A percentile compares a stretch with the other conserved stretches of the same genome.
These are phyloP conservation scores for Furcasterigmium sp. DNA, from an alignment of 2,329 filamentous ascomycete genomes.

Conservation along the genomic window DNA sequence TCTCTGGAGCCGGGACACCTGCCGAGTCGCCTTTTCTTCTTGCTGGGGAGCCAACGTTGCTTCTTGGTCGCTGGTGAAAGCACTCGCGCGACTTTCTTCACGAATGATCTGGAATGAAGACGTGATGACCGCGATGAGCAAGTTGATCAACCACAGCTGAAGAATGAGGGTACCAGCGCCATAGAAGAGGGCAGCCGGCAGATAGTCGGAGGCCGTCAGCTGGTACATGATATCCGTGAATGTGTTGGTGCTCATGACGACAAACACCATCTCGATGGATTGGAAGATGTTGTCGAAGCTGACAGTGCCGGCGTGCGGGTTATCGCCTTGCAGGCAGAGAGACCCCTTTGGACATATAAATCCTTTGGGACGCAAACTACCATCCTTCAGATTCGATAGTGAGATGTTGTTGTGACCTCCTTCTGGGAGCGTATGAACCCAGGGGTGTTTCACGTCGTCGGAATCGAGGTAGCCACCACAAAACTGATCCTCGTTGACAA, in stretches of 20 bases:
- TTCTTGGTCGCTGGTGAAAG: slow-evolving; percentile 75
- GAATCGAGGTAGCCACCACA: slow-evolving; percentile 67
- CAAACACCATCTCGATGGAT: slow-evolving; percentile 90
- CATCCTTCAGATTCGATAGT: slow-evolving; percentile 42
- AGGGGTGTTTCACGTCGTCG: slow-evolving; percentile 47
- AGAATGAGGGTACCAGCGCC: slow-evolving; percentile 77
- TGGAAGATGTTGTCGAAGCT: slow-evolving; percentile 94
- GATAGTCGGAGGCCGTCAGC: slow-evolving; percentile 85
- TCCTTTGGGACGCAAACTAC: slow-evolving; percentile 63
- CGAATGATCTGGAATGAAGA: slow-evolving; percentile 97
- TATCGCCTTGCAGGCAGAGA: slow-evolving; percentile 71
- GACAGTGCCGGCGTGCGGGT: slow-evolving; percentile 79
- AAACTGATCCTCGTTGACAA: slow-evolving; percentile 64
- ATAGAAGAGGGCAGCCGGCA: slow-evolving; percentile 76
- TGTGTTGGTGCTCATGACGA: slow-evolving; percentile 97
- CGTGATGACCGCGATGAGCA: slow-evolving; percentile 93
- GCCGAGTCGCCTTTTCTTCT: slow-evolving; percentile 22
- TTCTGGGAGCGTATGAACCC: slow-evolving; percentile 41
- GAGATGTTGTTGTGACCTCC: slow-evolving; percentile 15
- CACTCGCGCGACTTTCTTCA: slow-evolving; percentile 90
- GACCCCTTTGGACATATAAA: slow-evolving; percentile 84
- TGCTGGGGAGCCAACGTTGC: slow-evolving; percentile 23
- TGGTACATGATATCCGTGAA: slow-evolving; percentile 94
- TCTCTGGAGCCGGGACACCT: slow-evolving; percentile 53
- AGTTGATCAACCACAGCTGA: slow-evolving; percentile 93